Evolutionary conservation across 768 basidiomycete genomes (phyloP).

Genomic region (Mycena sanguinolenta): DNA sequence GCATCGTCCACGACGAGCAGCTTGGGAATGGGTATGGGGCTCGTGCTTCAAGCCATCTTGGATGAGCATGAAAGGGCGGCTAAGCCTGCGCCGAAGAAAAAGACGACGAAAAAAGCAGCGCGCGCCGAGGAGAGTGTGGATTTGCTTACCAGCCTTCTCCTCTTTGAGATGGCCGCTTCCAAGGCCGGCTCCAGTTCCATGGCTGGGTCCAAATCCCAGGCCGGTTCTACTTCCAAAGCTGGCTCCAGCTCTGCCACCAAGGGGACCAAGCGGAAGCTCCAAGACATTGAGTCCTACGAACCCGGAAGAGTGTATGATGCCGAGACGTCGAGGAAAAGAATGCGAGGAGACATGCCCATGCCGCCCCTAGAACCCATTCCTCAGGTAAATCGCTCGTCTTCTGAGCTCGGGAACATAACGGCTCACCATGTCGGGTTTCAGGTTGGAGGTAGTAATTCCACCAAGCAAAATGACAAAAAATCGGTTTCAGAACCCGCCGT

Average conservation of each 20-base stretch:
- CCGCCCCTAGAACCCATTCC: conserved; percentile 16
- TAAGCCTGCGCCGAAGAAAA: conserved; percentile 17
- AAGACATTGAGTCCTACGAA: conserved; percentile 6
- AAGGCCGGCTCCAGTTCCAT: neutral
- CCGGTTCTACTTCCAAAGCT: neutral
- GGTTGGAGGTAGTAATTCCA: neutral
- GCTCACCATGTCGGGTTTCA: neutral
- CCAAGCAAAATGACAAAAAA: neutral
- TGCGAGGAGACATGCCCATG: conserved; percentile 26
- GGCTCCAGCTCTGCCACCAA: neutral
- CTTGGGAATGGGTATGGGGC: neutral
- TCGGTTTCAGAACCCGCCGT: neutral
- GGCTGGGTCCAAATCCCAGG: conserved; percentile 12
- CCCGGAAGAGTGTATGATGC: conserved; percentile 15
- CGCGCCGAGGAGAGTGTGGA: conserved; percentile 6
- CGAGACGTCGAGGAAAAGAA: conserved; percentile 14
- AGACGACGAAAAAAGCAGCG: conserved; percentile 6
- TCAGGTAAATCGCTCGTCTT: neutral
- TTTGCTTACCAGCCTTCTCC: neutral
- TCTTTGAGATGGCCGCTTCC: conserved; percentile 3
- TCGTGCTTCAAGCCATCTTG: conserved; percentile 14
- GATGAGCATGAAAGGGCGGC: conserved; percentile 9
- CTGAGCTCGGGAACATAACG: neutral
- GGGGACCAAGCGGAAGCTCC: conserved; percentile 15
- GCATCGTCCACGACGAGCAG: neutral